Percentiles rank a stretch among this genome's conserved stretches.
phyloP scores from a whole-genome alignment of 2,329 filamentous ascomycete genomes.

The Xylariales sp. region DNA sequence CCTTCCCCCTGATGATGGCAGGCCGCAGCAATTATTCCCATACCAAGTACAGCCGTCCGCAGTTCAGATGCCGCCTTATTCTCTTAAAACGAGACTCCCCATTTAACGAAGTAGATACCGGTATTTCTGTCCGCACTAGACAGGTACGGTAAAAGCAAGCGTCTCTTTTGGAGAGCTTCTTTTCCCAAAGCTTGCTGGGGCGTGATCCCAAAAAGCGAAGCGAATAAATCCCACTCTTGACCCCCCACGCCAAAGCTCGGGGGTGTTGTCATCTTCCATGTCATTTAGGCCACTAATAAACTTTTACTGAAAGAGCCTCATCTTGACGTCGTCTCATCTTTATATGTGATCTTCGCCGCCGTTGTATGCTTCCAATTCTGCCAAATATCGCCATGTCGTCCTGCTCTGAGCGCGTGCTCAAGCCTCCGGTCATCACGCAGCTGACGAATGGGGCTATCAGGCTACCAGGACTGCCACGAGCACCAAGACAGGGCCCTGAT shows the following conservation, averaged over 20 bases:
- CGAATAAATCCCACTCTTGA: conserved; percentile 47
- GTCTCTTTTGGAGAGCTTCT: conserved; percentile 15
- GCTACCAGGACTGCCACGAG: conserved; percentile 34
- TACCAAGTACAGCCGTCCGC: conserved; percentile 1
- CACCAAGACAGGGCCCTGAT: conserved; percentile 37
- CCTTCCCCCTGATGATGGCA: background rate
- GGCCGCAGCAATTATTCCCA: background rate
- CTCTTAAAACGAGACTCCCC: conserved; percentile 6
- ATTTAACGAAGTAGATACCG: background rate
- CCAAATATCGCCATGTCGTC: conserved; percentile 32
- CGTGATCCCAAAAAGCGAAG: conserved; percentile 24
- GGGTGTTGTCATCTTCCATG: conserved; percentile 49
- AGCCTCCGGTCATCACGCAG: conserved; percentile 30
- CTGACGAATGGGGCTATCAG: conserved; percentile 35
- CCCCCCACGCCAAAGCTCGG: conserved; percentile 46
- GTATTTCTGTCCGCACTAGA: background rate
- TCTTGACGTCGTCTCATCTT: conserved; percentile 48
- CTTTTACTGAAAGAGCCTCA: conserved; percentile 49
- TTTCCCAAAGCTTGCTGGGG: conserved; percentile 15
- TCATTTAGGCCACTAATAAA: conserved; percentile 50
- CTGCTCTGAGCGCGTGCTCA: conserved; percentile 29
- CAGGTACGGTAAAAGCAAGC: background rate
- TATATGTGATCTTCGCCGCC: conserved; percentile 36
- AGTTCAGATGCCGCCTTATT: background rate
- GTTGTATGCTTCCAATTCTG: conserved; percentile 39